Conservation (phyloP, 768 basidiomycete genomes). For the Xanthoconium purpureum region DNA sequence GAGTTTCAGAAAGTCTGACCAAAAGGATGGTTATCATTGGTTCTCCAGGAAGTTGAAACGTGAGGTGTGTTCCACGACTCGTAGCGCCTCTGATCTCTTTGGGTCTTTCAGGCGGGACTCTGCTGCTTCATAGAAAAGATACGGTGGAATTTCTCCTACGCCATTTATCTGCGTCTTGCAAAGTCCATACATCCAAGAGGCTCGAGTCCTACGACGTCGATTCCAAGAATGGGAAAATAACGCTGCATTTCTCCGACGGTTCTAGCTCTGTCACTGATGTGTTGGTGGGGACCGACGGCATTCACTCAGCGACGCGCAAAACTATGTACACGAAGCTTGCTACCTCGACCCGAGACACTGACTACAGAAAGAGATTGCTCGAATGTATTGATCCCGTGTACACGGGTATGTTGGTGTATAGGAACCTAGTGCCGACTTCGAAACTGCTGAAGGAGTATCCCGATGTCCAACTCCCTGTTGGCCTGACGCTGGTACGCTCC, state of each 20-base stretch:
- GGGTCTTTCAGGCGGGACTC: constrained; percentile 24
- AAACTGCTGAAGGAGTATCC: constrained; percentile 33
- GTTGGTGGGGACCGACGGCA: constrained; percentile 43
- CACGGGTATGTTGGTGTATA: constrained; percentile 39
- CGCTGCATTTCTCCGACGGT: constrained; percentile 38
- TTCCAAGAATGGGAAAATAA: constrained; percentile 23
- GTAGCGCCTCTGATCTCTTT: not conserved
- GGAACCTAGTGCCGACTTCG: constrained; percentile 33
- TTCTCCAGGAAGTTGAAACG: constrained; percentile 24
- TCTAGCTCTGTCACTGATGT: constrained; percentile 36
- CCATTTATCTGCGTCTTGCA: constrained; percentile 27
- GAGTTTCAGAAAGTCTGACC: constrained; percentile 34
- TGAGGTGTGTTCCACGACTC: constrained; percentile 1
- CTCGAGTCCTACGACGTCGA: constrained; percentile 29
- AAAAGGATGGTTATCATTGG: constrained; percentile 30
- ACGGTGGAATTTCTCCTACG: constrained; percentile 33
- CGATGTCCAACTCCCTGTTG: constrained; percentile 21
- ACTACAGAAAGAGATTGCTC: constrained; percentile 7
- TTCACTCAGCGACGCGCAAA: constrained; percentile 36
- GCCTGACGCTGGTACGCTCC: constrained; percentile 21
- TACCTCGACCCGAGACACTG: constrained; percentile 1
- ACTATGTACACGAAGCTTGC: constrained; percentile 24
- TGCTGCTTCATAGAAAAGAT: constrained; percentile 38
- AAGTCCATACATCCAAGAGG: constrained; percentile 36
- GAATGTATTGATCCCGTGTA: constrained; percentile 35